These are phyloP conservation scores for Nakazawaea wyomingensis DNA, from an alignment of 805 yeast species.

Conservation along the genomic window DNA sequence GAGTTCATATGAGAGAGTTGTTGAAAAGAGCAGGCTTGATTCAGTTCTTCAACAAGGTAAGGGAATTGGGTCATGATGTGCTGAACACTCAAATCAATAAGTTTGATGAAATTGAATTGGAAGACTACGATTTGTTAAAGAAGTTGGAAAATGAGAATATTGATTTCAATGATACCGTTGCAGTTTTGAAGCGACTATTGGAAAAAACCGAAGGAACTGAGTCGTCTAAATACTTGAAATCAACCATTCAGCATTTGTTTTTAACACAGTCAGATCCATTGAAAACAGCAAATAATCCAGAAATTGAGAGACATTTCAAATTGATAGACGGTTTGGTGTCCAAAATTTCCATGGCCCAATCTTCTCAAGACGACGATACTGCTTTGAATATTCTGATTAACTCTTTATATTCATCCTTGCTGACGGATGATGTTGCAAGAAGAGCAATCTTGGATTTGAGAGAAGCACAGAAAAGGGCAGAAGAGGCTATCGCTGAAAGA, in stretches of 20 bases:
- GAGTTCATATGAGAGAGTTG: slow-evolving; percentile 44
- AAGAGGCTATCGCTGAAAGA: slow-evolving; percentile 39
- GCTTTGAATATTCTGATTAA: slow-evolving; percentile 76
- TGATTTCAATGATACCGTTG: slow-evolving; percentile 68
- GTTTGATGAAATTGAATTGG: slow-evolving; percentile 33
- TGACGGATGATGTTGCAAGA: slow-evolving; percentile 82
- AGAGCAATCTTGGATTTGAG: slow-evolving; percentile 52
- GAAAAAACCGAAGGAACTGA: slow-evolving; percentile 50
- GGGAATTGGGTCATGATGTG: slow-evolving; percentile 35
- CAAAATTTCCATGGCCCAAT: slow-evolving; percentile 44
- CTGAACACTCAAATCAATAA: slow-evolving; percentile 38
- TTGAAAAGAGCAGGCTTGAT: slow-evolving; percentile 37
- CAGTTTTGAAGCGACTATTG: slow-evolving; percentile 57
- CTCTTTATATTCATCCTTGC: slow-evolving; percentile 60
- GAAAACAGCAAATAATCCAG: slow-evolving; percentile 38
- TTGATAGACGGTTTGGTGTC: slow-evolving; percentile 51
- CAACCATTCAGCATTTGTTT: slow-evolving; percentile 63
- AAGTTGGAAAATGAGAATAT: slow-evolving; percentile 38
- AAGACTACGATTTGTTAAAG: slow-evolving; percentile 37
- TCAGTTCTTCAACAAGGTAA: slow-evolving; percentile 30
- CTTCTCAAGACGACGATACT: slow-evolving; percentile 52
- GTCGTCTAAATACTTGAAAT: slow-evolving; percentile 52
- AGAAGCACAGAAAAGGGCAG: slow-evolving; percentile 32
- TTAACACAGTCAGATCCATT: slow-evolving; percentile 43
- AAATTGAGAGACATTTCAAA: slow-evolving; percentile 45